Evolutionary conservation across 208 protist genomes (phyloP), one percentile per base, ranked within the genome.

Genomic region (Borovskyia barvae): DNA sequence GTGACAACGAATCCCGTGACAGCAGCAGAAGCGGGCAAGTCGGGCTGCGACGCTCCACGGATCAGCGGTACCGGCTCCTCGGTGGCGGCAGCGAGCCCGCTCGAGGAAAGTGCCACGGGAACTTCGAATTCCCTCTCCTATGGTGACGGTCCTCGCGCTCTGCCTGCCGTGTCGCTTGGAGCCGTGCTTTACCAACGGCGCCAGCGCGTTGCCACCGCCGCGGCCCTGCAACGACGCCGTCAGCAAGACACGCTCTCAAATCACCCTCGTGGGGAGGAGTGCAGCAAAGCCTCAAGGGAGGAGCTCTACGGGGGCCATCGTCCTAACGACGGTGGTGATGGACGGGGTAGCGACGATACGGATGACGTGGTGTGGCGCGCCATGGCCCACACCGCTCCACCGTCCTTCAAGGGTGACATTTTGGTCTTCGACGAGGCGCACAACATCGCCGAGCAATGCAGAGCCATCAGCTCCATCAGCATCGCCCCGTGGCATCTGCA

Each of bases 371-470:
- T 64, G 24, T 66, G 59, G 51, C 48, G 48, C 19, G 77, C 25
- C 6, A 65, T 39, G 33, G 72, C 54, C 1, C 45, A 46, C 29
- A 45, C 47, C 29, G 61, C 73, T 8, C 71, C 74, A 14, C 75
- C 84, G n/a, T 66, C 71, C 52, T 73, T 98, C 35, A 55, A 53
- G n/a, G 81, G 81, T 28, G 75, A 87, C 40, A 65, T 98, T 2
- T 66, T 99, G 17, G 75, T 98, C 3, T 78, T 99, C 25, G 97
- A 99, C 67, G 97, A 99, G 61, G 95, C 94, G 33, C 97, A 99
- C 78, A 98, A 99, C 76, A 62, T 99, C 14, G 78, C 93, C 25
- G 94, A 98, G 52, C 78, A 86, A 45, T 95, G 97, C 66, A 93
- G 91, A 52, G 51, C 61, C n/a, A 67, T 72, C n/a, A 93, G 95